A percentile compares a stretch with the other conserved stretches of the same genome.
Conservation (phyloP, 2,329 filamentous ascomycete species). For the Colletotrichum camelliae region DNA sequence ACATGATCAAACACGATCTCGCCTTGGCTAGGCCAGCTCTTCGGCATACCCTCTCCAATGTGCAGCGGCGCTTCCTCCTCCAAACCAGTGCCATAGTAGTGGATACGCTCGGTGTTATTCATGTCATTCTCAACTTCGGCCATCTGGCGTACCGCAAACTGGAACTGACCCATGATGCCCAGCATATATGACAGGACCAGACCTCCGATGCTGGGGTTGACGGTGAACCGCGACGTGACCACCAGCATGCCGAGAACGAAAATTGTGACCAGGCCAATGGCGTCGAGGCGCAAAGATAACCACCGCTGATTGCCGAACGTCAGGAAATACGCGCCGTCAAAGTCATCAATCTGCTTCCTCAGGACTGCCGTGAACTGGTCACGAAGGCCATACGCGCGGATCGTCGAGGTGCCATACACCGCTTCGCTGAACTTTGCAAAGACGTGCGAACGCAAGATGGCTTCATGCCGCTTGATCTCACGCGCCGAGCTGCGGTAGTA, state of each 20-base stretch:
- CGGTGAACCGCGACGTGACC: conserved; percentile 85
- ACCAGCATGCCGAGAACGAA: conserved; percentile 91
- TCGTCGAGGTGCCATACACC: conserved; percentile 80
- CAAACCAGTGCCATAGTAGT: conserved; percentile 85
- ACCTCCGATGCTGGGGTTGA: conserved; percentile 83
- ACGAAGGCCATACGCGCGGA: conserved; percentile 86
- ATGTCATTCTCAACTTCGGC: conserved; percentile 97
- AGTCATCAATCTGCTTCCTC: conserved; percentile 75
- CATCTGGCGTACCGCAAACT: conserved; percentile 93
- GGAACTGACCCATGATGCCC: conserved; percentile 89
- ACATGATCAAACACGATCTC: conserved; percentile 79
- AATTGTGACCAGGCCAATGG: conserved; percentile 81
- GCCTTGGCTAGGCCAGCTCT: conserved; percentile 86
- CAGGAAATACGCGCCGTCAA: conserved; percentile 92
- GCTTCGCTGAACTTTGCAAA: conserved; percentile 93
- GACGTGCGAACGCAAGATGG: conserved; percentile 82
- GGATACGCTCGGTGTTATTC: conserved; percentile 91
- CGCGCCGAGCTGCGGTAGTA: conserved; percentile 92
- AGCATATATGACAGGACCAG: conserved; percentile 92
- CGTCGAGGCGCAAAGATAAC: conserved; percentile 85
- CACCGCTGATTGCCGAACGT: conserved; percentile 96
- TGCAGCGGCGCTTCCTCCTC: conserved; percentile 89
- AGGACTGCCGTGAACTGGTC: conserved; percentile 77
- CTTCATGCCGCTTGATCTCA: conserved; percentile 92
- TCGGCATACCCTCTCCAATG: conserved; percentile 58